phyloP scores from a whole-genome alignment of 2,329 filamentous ascomycete genomes.

The Zymoseptoria tritici region DNA sequence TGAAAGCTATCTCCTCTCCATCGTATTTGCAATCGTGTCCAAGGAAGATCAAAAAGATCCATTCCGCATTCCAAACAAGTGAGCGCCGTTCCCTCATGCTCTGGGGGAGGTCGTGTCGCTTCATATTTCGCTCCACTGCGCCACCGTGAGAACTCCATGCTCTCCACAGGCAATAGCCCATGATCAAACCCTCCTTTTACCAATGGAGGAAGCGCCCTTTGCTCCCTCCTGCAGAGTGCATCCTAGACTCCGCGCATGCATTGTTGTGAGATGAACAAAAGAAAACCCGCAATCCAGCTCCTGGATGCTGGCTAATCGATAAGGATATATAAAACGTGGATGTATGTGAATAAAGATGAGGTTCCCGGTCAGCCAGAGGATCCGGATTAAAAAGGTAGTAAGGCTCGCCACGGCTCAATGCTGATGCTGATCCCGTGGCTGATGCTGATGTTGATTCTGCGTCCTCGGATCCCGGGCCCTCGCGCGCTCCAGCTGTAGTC shows the following conservation, averaged over 20 bases:
- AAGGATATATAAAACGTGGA: neutral
- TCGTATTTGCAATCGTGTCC: neutral
- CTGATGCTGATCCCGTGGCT: slow-evolving; percentile 14
- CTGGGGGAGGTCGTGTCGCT: neutral
- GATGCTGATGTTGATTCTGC: slow-evolving; percentile 33
- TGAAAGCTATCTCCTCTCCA: neutral
- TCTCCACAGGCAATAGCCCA: neutral
- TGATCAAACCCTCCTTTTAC: neutral
- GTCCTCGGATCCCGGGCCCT: slow-evolving; percentile 19
- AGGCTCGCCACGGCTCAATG: slow-evolving; percentile 6
- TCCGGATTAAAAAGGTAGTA: neutral
- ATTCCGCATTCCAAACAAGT: neutral
- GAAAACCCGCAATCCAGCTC: neutral
- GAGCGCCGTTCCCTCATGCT: neutral
- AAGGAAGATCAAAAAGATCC: neutral
- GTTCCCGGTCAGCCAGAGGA: neutral
- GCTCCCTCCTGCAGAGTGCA: neutral
- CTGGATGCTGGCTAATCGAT: neutral
- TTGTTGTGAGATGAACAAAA: neutral
- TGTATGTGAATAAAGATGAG: neutral
- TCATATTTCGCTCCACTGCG: neutral
- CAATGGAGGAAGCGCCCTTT: neutral
- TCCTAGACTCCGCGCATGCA: neutral
- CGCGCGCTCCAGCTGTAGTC: slow-evolving; percentile 30
- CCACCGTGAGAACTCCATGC: neutral